Conservation (phyloP, 805 yeast genomes). For the Nakazawaea laoshanensis region DNA sequence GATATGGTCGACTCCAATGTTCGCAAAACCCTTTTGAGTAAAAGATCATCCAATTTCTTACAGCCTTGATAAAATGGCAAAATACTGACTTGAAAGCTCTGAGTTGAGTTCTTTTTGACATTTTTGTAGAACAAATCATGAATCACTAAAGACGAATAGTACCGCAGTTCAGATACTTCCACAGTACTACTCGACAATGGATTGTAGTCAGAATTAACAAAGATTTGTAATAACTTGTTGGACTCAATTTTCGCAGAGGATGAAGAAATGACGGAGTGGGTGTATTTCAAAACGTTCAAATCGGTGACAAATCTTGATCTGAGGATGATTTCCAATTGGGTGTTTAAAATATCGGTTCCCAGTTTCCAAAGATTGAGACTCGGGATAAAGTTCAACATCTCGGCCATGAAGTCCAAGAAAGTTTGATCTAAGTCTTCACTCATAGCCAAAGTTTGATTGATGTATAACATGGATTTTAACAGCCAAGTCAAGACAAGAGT, state of each 20-base stretch:
- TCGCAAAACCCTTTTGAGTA: slow-evolving; percentile 49
- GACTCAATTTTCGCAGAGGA: slow-evolving; percentile 26
- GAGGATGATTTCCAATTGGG: slow-evolving; percentile 60
- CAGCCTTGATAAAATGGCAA: slow-evolving; percentile 59
- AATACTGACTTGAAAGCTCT: slow-evolving; percentile 38
- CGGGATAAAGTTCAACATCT: slow-evolving; percentile 24
- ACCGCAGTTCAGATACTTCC: slow-evolving; percentile 21
- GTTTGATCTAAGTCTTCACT: slow-evolving; percentile 18
- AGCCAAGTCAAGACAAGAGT: slow-evolving; percentile 35
- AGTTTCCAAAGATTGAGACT: slow-evolving; percentile 25
- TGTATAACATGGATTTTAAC: slow-evolving; percentile 45
- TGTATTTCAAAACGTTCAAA: slow-evolving; percentile 35
- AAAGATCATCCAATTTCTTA: slow-evolving; percentile 45
- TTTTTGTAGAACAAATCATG: slow-evolving; percentile 33
- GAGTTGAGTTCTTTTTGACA: slow-evolving; percentile 33
- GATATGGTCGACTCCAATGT: slow-evolving; percentile 45
- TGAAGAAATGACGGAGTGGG: slow-evolving; percentile 29
- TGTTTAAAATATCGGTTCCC: slow-evolving; percentile 42
- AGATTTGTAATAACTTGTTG: slow-evolving; percentile 52
- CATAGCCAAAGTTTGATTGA: slow-evolving; percentile 61
- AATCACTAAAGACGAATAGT: slow-evolving; percentile 36
- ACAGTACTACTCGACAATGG: slow-evolving; percentile 21
- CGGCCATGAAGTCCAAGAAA: slow-evolving; percentile 22
- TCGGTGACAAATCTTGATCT: slow-evolving; percentile 36
- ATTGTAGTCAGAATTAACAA: slow-evolving; percentile 43